Evolutionary conservation across 805 yeast species (phyloP).

Genomic region (Nakazawaea molendinolei): DNA sequence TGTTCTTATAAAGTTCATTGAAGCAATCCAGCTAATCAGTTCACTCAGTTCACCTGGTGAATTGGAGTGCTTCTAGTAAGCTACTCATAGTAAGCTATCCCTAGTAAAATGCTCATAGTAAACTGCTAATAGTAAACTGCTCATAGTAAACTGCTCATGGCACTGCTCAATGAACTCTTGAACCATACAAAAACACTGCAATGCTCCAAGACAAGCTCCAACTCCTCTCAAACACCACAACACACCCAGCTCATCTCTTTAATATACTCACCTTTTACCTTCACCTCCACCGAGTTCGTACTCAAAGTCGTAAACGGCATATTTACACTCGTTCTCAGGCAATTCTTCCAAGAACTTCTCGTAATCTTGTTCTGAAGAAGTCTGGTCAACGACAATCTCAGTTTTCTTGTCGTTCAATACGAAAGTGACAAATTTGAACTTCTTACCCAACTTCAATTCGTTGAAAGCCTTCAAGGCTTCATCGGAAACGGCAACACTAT

Average conservation of each 20-base stretch:
- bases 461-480: conserved; percentile 92
- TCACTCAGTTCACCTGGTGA: no score
- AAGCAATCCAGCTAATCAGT: no score
- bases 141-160: no score
- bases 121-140: conserved; percentile 33
- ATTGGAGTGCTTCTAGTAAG: no score
- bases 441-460: conserved; percentile 91
- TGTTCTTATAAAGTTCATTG: no score
- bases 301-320: conserved; percentile 96
- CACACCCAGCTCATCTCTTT: no score
- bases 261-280: conserved; percentile 85
- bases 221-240: no score
- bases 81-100: no score
- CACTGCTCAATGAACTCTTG: no score
- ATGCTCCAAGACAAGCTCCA: no score
- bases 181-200: no score
- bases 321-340: conserved; percentile 94
- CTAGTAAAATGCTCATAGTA: no score
- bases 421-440: conserved; percentile 76
- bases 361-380: conserved; percentile 69
- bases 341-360: conserved; percentile 81
- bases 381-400: conserved; percentile 80
- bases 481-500: conserved; percentile 76
- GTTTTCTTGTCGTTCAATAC: conserved; percentile 81
- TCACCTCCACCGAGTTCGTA: conserved; percentile 85